Percentiles rank a stretch among this genome's conserved stretches.
phyloP scores from a whole-genome alignment of 139 green algal genomes.

The Micromonas commoda region DNA sequence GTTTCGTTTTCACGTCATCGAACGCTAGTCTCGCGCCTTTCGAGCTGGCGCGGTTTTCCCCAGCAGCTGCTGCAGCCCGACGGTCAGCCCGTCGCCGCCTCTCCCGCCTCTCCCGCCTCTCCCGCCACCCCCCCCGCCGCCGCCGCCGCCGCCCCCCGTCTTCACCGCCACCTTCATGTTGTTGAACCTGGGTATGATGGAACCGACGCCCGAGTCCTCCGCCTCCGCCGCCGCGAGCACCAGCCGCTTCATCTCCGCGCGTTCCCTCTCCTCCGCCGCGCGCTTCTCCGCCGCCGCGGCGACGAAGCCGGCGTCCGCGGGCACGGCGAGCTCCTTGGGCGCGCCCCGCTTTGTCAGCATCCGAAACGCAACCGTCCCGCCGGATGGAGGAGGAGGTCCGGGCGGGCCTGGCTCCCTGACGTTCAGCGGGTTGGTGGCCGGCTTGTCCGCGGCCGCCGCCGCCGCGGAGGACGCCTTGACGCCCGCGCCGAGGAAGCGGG shows the following conservation, averaged over 20 bases:
- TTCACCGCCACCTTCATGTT: neutral
- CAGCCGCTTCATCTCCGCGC: neutral
- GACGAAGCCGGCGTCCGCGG: neutral
- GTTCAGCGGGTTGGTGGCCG: neutral
- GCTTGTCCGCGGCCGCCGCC: neutral
- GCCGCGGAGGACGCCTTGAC: neutral
- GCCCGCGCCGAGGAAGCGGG: slow-evolving; percentile 20
- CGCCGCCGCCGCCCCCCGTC: too few relatives aligned
- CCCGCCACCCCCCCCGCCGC: too few relatives aligned
- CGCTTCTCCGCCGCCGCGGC: neutral
- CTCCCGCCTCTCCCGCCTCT: too few relatives aligned
- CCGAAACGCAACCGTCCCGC: slow-evolving; percentile 28
- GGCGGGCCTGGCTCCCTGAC: too few relatives aligned
- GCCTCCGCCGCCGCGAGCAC: neutral
- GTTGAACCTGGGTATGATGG: neutral
- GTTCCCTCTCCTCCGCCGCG: neutral
- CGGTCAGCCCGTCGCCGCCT: neutral
- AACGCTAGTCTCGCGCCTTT: too few relatives aligned
- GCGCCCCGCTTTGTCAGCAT: slow-evolving; percentile 38
- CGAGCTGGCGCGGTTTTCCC: too few relatives aligned
- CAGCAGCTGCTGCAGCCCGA: neutral
- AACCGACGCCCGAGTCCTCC: neutral
- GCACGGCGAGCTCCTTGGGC: slow-evolving; percentile 27
- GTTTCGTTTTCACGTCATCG: too few relatives aligned
- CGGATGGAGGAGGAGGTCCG: too few relatives aligned